Conservation (phyloP, 768 basidiomycete genomes). For the Candolleomyces eurysporus region DNA sequence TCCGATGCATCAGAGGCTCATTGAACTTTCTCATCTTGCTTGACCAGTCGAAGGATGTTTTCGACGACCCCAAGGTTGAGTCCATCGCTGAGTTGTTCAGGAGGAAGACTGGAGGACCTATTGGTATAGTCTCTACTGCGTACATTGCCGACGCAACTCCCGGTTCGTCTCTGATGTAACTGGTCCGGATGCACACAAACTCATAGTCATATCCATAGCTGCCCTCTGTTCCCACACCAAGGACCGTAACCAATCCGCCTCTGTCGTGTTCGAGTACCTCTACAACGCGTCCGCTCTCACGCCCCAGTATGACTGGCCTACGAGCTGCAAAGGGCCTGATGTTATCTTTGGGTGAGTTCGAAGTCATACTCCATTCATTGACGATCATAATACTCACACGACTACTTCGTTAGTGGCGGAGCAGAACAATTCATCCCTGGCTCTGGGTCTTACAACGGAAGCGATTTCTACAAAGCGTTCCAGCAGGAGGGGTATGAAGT, state of each 20-base stretch:
- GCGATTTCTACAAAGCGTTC: constrained; percentile 42
- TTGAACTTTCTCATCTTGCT: not conserved
- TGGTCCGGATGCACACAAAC: not conserved
- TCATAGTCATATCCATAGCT: constrained; percentile 17
- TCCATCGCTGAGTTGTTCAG: constrained; percentile 45
- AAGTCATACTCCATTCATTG: not conserved
- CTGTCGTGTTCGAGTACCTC: constrained; percentile 38
- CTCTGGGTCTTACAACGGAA: constrained; percentile 33
- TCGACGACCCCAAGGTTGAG: constrained; percentile 44
- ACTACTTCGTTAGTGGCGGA: constrained; percentile 30
- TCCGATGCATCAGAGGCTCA: not conserved
- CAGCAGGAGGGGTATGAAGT: constrained; percentile 39
- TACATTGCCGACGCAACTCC: constrained; percentile 44
- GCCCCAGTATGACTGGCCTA: constrained; percentile 37
- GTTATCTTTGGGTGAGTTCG: constrained; percentile 39
- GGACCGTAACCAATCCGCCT: constrained; percentile 31
- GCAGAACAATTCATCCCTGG: constrained; percentile 44
- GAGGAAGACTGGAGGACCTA: constrained; percentile 35
- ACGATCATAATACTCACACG: not conserved
- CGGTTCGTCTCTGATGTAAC: constrained; percentile 18
- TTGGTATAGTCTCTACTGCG: constrained; percentile 48
- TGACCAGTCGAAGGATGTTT: constrained; percentile 34
- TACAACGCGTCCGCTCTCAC: constrained; percentile 31
- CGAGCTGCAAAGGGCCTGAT: constrained; percentile 39
- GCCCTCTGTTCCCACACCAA: constrained; percentile 42